phyloP scores from a whole-genome alignment of 441 rosid species.

The Pelargonium citronellum region DNA sequence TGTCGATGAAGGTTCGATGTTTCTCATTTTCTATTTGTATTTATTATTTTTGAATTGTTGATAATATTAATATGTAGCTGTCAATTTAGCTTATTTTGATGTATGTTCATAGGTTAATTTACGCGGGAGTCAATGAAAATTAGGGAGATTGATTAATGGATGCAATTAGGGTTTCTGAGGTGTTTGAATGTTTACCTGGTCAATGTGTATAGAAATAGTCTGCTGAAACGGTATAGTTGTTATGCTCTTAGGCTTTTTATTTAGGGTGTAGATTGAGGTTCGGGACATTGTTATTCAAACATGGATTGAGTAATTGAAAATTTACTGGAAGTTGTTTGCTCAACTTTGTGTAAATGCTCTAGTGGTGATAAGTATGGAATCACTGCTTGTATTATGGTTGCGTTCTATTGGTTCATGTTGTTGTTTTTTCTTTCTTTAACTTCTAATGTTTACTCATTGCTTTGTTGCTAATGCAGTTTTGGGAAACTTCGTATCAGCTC shows the following conservation, averaged over 20 bases:
- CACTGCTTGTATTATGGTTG: background rate
- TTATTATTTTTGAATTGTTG: too few species aligned
- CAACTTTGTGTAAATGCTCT: background rate
- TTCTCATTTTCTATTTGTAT: background rate
- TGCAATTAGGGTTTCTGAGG: background rate
- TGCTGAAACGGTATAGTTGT: background rate
- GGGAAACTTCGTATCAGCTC: constrained; percentile 88
- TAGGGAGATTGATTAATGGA: background rate
- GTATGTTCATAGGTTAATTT: background rate
- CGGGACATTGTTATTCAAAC: background rate
- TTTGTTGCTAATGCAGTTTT: constrained; percentile 52
- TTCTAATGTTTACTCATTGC: constrained; percentile 13
- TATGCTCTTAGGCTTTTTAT: background rate
- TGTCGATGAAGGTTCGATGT: constrained; percentile 74
- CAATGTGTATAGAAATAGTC: background rate
- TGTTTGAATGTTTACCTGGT: background rate
- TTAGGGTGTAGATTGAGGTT: background rate
- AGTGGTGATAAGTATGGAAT: background rate
- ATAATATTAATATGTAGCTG: background rate
- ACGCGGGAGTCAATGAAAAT: background rate
- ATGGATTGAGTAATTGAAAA: background rate
- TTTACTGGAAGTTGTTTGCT: too few species aligned
- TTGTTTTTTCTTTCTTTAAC: background rate
- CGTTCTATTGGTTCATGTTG: background rate
- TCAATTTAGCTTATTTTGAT: background rate